Evolutionary conservation across 2,329 filamentous ascomycete genomes (phyloP).

Genomic region (Penicillium sp.): DNA sequence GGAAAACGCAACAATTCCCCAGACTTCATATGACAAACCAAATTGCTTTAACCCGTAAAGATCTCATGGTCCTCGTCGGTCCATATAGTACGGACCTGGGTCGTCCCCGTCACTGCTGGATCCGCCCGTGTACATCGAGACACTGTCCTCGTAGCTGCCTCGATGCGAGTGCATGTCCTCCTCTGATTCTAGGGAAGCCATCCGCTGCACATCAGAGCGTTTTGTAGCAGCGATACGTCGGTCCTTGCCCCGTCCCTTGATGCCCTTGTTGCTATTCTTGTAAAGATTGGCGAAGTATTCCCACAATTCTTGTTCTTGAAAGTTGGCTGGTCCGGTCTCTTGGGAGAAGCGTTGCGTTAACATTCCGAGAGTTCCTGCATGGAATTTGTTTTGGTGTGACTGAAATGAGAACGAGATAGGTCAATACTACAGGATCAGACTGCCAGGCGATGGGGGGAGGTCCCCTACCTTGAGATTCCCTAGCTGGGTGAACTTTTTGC

Average conservation of each 20-base stretch:
- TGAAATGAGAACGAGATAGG: constrained; percentile 31
- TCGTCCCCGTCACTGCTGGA: constrained; percentile 37
- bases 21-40: not conserved
- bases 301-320: constrained; percentile 73
- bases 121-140: constrained; percentile 30
- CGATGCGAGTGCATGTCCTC: constrained; percentile 26
- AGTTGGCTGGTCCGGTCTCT: constrained; percentile 61
- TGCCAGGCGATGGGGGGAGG: not conserved
- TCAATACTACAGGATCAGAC: not conserved
- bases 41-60: not conserved
- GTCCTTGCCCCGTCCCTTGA: constrained; percentile 91
- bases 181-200: constrained; percentile 22
- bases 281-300: constrained; percentile 85
- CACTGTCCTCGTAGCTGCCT: constrained; percentile 26
- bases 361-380: constrained; percentile 67
- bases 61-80: constrained; percentile 19
- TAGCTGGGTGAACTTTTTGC: constrained; percentile 83
- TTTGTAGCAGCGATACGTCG: constrained; percentile 46
- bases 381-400: constrained; percentile 94
- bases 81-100: constrained; percentile 27
- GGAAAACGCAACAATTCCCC: not conserved
- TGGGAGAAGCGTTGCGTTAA: constrained; percentile 70
- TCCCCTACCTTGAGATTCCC: constrained; percentile 79
- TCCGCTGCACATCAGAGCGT: constrained; percentile 22
- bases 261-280: constrained; percentile 97